These are phyloP conservation scores for Boletellus emodensis DNA, from an alignment of 768 basidiomycete genomes.

Conservation along the genomic window DNA sequence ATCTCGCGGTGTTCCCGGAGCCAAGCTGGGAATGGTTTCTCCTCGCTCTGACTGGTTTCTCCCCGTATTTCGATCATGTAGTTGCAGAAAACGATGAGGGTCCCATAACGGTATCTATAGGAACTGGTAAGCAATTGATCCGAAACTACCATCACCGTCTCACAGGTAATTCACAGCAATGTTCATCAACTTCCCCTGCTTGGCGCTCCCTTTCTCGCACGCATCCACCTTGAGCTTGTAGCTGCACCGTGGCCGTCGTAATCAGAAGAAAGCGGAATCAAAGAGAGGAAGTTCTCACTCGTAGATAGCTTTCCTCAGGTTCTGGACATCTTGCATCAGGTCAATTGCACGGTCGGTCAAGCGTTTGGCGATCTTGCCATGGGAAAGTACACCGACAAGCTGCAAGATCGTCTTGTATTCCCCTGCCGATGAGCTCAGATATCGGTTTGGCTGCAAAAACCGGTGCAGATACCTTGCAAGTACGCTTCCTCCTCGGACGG, in stretches of 20 bases:
- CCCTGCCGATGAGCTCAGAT: slow-evolving; percentile 43
- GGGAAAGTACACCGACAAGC: slow-evolving; percentile 84
- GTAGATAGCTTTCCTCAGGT: slow-evolving; percentile 90
- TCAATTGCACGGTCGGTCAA: slow-evolving; percentile 88
- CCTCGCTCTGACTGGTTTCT: slow-evolving; percentile 35
- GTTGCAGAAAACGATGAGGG: slow-evolving; percentile 91
- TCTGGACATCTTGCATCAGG: slow-evolving; percentile 94
- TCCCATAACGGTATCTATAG: slow-evolving; percentile 78
- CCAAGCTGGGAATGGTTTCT: slow-evolving; percentile 75
- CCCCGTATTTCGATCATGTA: slow-evolving; percentile 75
- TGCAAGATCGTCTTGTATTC: slow-evolving; percentile 97
- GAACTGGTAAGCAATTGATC: slow-evolving; percentile 4
- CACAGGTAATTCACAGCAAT: slow-evolving; percentile 88
- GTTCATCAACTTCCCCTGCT: slow-evolving; percentile 69
- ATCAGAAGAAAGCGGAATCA: neutral
- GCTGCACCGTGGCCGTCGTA: slow-evolving; percentile 38
- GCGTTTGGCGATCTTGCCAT: slow-evolving; percentile 90
- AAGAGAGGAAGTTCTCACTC: slow-evolving; percentile 53
- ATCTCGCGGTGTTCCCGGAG: slow-evolving; percentile 82
- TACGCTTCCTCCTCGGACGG: slow-evolving; percentile 87
- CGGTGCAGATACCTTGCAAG: slow-evolving; percentile 57
- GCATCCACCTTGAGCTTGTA: slow-evolving; percentile 90
- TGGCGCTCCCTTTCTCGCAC: slow-evolving; percentile 70
- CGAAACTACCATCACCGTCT: slow-evolving; percentile 21
- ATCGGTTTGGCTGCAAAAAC: neutral